A percentile compares a stretch with the other conserved stretches of the same genome.
Conservation (phyloP, 768 basidiomycete species). For the Amanita polypyramis region DNA sequence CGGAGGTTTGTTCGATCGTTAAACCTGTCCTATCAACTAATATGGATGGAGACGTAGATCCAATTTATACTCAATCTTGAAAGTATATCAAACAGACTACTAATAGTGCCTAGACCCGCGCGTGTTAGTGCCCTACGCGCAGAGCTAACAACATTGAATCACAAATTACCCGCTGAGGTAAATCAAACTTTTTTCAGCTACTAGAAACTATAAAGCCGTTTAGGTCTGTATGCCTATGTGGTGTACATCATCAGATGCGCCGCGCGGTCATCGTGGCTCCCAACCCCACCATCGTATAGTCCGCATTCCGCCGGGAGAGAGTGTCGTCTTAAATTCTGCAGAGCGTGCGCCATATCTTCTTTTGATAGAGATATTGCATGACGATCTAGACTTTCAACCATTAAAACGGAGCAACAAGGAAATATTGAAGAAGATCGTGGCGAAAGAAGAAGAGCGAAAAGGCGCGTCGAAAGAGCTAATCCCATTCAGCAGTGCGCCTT, state of each 20-base stretch:
- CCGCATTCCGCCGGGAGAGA: slow-evolving; percentile 94
- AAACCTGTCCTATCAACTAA: slow-evolving; percentile 1
- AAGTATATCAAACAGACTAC: slow-evolving; percentile 82
- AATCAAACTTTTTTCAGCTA: slow-evolving; percentile 9
- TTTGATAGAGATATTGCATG: slow-evolving; percentile 81
- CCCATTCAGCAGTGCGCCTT: slow-evolving; percentile 23
- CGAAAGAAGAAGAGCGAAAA: slow-evolving; percentile 51
- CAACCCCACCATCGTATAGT: slow-evolving; percentile 88
- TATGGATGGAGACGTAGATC: slow-evolving; percentile 36
- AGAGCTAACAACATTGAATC: slow-evolving; percentile 90
- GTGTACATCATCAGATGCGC: slow-evolving; percentile 64
- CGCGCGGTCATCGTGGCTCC: slow-evolving; percentile 15
- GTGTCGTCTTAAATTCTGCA: slow-evolving; percentile 95
- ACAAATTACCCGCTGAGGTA: slow-evolving; percentile 94
- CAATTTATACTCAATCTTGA: slow-evolving; percentile 84
- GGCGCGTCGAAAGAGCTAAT: slow-evolving; percentile 49
- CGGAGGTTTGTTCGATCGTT: slow-evolving; percentile 46
- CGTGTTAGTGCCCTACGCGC: slow-evolving; percentile 94
- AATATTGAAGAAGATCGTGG: slow-evolving; percentile 64
- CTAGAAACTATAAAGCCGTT: slow-evolving; percentile 1
- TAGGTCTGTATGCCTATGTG: slow-evolving; percentile 86
- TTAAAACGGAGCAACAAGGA: slow-evolving; percentile 76
- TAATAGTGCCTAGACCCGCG: slow-evolving; percentile 89
- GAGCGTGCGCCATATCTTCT: slow-evolving; percentile 92
- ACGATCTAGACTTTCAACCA: slow-evolving; percentile 91